Base-by-base conservation (phyloP, 106 monocot species). In the Apostasia ramifera region DNA sequence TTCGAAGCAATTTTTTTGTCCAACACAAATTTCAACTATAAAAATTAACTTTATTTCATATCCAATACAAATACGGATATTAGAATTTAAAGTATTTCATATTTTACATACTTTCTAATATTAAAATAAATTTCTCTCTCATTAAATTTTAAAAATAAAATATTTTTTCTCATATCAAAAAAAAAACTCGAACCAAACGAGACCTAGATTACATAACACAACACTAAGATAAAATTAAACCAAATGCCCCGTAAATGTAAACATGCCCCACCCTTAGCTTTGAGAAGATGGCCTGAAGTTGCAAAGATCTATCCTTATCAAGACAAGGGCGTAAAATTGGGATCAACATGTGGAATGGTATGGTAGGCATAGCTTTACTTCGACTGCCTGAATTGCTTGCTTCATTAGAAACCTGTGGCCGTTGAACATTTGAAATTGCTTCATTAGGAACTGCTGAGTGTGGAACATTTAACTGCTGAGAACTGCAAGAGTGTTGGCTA, bases 231-330 rank as follows among this genome's bases (percentile, higher is more conserved):
- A 26, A 26, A 0, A 26, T 26, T 26, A 26, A 26, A 26, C 26
- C 26, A 26, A 26, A 26, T 26, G 26, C 26, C 26, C 13, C 48
- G 15, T 65, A n/a, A 65, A 6, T 47, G n/a, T 39, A 13, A 47
- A 50, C 49, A 74, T 60, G 13, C n/a, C 79, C 44, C 43, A 91
- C 91, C 82, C 77, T 82, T 66, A 91, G 78, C 76, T 87, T 91
- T 63, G 79, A 47, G 74, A 84, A 91, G 11, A 87, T 73, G 62
- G 84, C 55, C 52, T 85, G 77, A 60, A 91, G 84, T 71, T 87
- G 91, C 91, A 91, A 85, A 42, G 67, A 66, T 73, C 87, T 84
- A 69, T 91, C 91, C 73, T 87, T 91, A 71, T 91, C 91, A 73
- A 91, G 87, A 57, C 85, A 75, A 70, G 87, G 87, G 8, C 78